phyloP scores from a whole-genome alignment of 2,329 filamentous ascomycete genomes.

The Aspergillus quadrilineatus region DNA sequence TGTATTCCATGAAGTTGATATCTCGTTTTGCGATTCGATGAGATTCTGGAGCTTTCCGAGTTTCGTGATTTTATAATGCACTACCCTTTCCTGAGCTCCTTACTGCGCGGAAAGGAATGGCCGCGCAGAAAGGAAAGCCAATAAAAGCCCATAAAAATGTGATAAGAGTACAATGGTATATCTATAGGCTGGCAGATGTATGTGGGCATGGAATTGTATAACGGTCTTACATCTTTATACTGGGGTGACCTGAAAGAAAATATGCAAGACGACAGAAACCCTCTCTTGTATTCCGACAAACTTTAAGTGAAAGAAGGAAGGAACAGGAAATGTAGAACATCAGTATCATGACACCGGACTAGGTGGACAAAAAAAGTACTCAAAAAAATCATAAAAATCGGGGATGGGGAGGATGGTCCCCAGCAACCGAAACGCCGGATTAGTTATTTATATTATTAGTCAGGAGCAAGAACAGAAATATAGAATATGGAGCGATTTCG shows the following conservation, averaged over 20 bases:
- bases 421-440: constrained; percentile 37
- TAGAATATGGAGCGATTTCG: constrained; percentile 2
- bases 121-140: background rate
- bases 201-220: constrained; percentile 24
- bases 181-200: background rate
- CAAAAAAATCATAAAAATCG: constrained; percentile 26
- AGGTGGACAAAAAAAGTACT: constrained; percentile 14
- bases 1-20: no score
- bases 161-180: background rate
- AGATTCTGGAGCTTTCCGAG: no score
- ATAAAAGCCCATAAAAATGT: background rate
- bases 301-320: background rate
- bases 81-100: no score
- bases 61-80: no score
- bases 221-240: constrained; percentile 29
- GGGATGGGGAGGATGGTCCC: constrained; percentile 22
- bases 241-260: constrained; percentile 20
- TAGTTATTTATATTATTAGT: constrained; percentile 41
- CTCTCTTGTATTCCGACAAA: constrained; percentile 14
- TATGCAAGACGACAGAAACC: constrained; percentile 3
- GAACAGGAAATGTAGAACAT: constrained; percentile 17
- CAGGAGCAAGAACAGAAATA: constrained; percentile 17
- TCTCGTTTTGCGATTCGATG: no score
- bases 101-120: no score
- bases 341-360: constrained; percentile 21